A percentile compares a stretch with the other conserved stretches of the same genome.
Conservation (phyloP, 257 asterid genomes). For the Gardenia jasminoides region DNA sequence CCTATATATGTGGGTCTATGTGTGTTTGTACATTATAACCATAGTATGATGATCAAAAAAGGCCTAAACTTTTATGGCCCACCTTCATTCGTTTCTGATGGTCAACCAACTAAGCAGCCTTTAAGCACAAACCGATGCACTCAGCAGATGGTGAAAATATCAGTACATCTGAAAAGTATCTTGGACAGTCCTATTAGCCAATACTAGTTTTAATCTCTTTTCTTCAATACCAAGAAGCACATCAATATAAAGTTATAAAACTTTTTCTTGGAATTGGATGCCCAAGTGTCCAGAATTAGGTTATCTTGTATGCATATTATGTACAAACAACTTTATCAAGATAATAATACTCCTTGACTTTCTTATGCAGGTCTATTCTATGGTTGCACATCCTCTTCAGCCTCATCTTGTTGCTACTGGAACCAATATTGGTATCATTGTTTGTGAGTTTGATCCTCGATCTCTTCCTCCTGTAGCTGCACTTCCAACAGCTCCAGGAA, state of each 20-base stretch:
- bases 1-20: not conserved
- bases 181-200: not conserved
- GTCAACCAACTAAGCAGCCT: not conserved
- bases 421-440: slow-evolving; percentile 91
- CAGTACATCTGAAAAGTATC: not conserved
- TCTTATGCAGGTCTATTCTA: slow-evolving; percentile 67
- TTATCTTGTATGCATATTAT: slow-evolving; percentile 2
- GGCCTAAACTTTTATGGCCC: not conserved
- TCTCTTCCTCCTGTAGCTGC: slow-evolving; percentile 94
- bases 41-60: not conserved
- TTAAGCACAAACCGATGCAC: not conserved
- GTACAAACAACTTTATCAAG: not conserved
- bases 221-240: not conserved
- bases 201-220: not conserved
- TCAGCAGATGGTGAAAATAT: not conserved
- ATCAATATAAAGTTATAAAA: not conserved
- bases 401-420: slow-evolving; percentile 99
- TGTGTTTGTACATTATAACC: not conserved
- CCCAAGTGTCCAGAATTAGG: not conserved
- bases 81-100: not conserved
- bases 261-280: not conserved
- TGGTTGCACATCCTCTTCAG: slow-evolving; percentile 94
- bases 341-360: slow-evolving; percentile 16
- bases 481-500: slow-evolving; percentile 77
- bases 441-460: slow-evolving; percentile 91